Conservation (phyloP, 2,329 filamentous ascomycete genomes). For the Alternaria arbusti region DNA sequence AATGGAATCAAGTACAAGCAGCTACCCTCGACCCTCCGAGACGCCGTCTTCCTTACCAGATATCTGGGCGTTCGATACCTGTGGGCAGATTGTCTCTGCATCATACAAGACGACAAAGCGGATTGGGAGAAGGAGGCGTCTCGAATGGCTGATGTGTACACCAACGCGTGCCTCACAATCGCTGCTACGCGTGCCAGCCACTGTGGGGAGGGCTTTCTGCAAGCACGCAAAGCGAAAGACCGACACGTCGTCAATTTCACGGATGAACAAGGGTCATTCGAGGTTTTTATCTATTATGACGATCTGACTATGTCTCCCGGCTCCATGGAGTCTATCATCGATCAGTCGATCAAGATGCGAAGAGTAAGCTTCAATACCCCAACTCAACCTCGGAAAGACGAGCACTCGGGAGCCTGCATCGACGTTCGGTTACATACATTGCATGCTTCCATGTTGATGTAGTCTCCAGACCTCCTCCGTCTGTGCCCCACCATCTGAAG, state of each 20-base stretch:
- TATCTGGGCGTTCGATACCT: conserved; percentile 6
- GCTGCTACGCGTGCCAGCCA: conserved; percentile 1
- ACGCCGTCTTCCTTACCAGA: background rate
- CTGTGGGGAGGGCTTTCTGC: conserved; percentile 5
- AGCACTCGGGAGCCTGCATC: no score
- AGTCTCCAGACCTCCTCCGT: no score
- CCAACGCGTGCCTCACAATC: background rate
- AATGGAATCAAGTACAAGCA: background rate
- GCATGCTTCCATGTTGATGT: background rate
- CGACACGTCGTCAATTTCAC: background rate
- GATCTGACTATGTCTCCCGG: conserved; percentile 2
- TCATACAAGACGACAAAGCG: conserved; percentile 12
- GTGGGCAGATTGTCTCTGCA: conserved; percentile 26
- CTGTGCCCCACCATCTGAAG: no score
- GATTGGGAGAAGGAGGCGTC: conserved; percentile 6
- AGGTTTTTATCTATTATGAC: background rate
- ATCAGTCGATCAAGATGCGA: background rate
- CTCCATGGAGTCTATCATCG: background rate
- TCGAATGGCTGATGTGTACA: conserved; percentile 12
- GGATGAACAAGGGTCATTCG: background rate
- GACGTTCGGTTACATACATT: no score
- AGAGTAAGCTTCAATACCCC: background rate
- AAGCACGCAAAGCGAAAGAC: background rate
- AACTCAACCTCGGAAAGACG: no score
- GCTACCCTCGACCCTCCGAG: background rate